Base-by-base conservation (phyloP, 2,329 filamentous ascomycete genomes). In the Aureobasidium sp. region DNA sequence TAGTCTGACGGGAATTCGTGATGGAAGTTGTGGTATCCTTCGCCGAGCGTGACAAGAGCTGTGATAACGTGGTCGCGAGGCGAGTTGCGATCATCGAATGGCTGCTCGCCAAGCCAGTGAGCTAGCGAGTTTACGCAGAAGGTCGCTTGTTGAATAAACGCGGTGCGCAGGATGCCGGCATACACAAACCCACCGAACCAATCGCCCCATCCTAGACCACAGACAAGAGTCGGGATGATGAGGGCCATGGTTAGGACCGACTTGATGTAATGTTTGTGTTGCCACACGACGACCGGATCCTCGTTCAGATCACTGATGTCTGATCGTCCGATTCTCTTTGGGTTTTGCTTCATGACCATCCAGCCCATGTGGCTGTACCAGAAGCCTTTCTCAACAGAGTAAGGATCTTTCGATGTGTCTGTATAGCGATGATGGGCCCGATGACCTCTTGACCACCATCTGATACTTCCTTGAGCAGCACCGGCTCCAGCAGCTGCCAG, bases 21-120 rank as follows among this genome's bases (percentile, higher is more conserved):
- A 78, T 95, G 90, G 83, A 95, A 95, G 82, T 95, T 95, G 83
- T 95, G 90, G 79, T 95, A 95, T 30, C 90, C 90, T 77, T 92
- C 90, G 53, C 90, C 90, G 27, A 95, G 86, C 44, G 90, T 95
- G 68, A 91, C 86, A 21, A 95, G 78, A 49, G 90, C 90, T 42
- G 90, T 95, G 76, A 95, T 85, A 72, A 93, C 83, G 76, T 95
- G 90, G 71, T 95, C 90, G 73, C 91, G 87, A 66, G 90, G 91
- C 63, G 88, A 91, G 84, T 95, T 93, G 76, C 90, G 88, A 82
- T 95, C 91, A 69, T 95, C 90, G 73, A 95, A 95, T 64, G 91
- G 90, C 79, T 95, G 90, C 69, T 95, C 91, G 65, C 91, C 90
- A 70, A 95, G 86, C 88, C 89, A 95, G 79, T 95, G 90, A 67